Base-by-base conservation (phyloP, 1,284 basidiomycete genomes). In the Moesziomyces sp. region DNA sequence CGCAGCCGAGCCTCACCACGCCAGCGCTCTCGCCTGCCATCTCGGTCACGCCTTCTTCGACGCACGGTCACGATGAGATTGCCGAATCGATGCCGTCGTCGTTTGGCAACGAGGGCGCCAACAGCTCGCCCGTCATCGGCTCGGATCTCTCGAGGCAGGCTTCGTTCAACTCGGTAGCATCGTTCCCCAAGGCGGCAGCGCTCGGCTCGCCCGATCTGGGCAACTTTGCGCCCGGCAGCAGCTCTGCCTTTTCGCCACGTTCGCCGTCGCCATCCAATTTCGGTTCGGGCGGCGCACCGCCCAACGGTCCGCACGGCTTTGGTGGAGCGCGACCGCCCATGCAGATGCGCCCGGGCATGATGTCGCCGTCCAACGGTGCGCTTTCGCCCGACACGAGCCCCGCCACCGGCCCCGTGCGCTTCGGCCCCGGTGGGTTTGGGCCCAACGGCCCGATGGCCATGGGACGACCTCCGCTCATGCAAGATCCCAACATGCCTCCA, bases 81-180 rank as follows among this genome's bases (percentile, higher is more conserved):
- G 43, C 23, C 24, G 48, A 58, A 16, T 40, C 47, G 18, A 28
- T 46, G 14, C 44, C 56, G 11, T 18, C 58, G 13, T 35, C 56
- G 0, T 53, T 45, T 48, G 54, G 55, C 43, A 28, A 48, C 26
- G 62, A 63, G 14, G 48, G 43, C 24, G 16, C 3, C 45, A 48
- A 46, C 23, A 14, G 24, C 46, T 64, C 58, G 45, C 68, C 62
- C 16, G 53, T 60, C 35, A 48, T 66, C 34, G 58, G 55, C 11
- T 58, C 70, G 51, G 63, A 62, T 48, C 64, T 73, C 38, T 73
- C 70, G 47, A 63, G 78, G 21, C 62, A 72, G 19, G 58, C 62
- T 26, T 80, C 77, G 35, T 77, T 80, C 68, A 80, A 72, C 44
- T 78, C 76, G 54, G 67, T 78, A 5, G 74, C 68, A 6, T 76